phyloP scores from a whole-genome alignment of 768 basidiomycete genomes.

The Xerocomus brunneocitrinus region DNA sequence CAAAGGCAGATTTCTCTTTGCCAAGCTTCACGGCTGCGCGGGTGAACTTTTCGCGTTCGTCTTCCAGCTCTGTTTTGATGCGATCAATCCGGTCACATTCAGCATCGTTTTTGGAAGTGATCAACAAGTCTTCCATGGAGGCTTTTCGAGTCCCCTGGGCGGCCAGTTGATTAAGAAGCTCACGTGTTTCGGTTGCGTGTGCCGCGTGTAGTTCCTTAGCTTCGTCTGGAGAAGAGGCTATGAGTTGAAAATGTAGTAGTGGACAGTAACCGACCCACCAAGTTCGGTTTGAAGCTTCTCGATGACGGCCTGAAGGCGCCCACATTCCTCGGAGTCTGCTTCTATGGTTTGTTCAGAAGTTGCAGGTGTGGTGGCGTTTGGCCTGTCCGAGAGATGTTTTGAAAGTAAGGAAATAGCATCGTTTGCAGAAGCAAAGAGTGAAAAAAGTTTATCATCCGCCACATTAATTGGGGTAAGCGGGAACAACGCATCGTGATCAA shows the following conservation, averaged over 20 bases:
- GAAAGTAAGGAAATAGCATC: slow-evolving; percentile 31
- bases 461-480: slow-evolving; percentile 48
- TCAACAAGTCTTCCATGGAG: slow-evolving; percentile 44
- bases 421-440: slow-evolving; percentile 42
- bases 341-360: slow-evolving; percentile 16
- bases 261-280: slow-evolving; percentile 36
- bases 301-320: slow-evolving; percentile 48
- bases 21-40: slow-evolving; percentile 60
- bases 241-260: slow-evolving; percentile 9
- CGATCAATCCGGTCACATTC: slow-evolving; percentile 51
- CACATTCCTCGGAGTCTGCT: slow-evolving; percentile 40
- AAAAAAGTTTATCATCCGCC: slow-evolving; percentile 44
- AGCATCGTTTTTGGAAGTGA: slow-evolving; percentile 47
- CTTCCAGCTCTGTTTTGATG: slow-evolving; percentile 54
- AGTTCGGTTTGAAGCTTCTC: slow-evolving; percentile 52
- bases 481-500: slow-evolving; percentile 49
- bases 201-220: slow-evolving; percentile 43
- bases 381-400: slow-evolving; percentile 19
- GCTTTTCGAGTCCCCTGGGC: slow-evolving; percentile 34
- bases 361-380: slow-evolving; percentile 8
- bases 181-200: slow-evolving; percentile 44
- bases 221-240: slow-evolving; percentile 33
- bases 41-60: slow-evolving; percentile 60
- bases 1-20: slow-evolving; percentile 58
- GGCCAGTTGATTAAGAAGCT: slow-evolving; percentile 52